Base-by-base conservation (phyloP, 2,329 filamentous ascomycete species). In the Trichoderma gracile region DNA sequence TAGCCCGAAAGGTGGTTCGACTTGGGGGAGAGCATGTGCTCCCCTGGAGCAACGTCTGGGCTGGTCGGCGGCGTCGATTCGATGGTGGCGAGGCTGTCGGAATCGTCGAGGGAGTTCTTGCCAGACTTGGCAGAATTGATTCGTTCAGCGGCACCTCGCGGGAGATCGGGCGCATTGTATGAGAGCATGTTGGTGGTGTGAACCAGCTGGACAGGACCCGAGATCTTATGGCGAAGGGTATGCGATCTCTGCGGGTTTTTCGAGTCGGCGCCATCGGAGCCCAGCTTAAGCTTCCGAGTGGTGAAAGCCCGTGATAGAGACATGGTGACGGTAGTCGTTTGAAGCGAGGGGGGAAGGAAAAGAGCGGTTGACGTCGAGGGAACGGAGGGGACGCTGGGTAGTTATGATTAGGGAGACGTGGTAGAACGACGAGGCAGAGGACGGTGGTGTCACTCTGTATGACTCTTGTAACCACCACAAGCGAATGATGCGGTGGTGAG, bases 101-200 rank as follows among this genome's bases (percentile, higher is more conserved):
- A 92, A 68, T 94, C 91, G 65, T 90, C 88, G 47, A 86, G 86
- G 3, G 89, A 92, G 68, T 94, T 91, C 65, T 90, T 88, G 47
- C 86, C 86, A 3, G 89, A 90, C 69, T 84, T 79, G 3, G 83
- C 81, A 7, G 78, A 80, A 71, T 81, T 81, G 73, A 80, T 80
- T 45, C 84, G 85, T 12, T 80, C 71, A 38, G 58, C 25, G 33
- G 49, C 49, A 19, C 47, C 23, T 52, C 73, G 82, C 50, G 81
- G 80, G 67, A 97, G 88, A 74, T 97, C 90, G 57, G 94, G 94
- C 10, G 95, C 93, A 74, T 94, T 94, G 83, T 97, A 97, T 8
- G 92, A 93, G 62, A 97, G 88, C 85, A 96, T 92, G 78, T 98
- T 99, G 70, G 95, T 98, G 5, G 94, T 97, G 66, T 95, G 96